Evolutionary conservation across 176 grass and related monocot species (phyloP), one percentile per base, ranked within the genome.

Genomic region (Carex cristatella): DNA sequence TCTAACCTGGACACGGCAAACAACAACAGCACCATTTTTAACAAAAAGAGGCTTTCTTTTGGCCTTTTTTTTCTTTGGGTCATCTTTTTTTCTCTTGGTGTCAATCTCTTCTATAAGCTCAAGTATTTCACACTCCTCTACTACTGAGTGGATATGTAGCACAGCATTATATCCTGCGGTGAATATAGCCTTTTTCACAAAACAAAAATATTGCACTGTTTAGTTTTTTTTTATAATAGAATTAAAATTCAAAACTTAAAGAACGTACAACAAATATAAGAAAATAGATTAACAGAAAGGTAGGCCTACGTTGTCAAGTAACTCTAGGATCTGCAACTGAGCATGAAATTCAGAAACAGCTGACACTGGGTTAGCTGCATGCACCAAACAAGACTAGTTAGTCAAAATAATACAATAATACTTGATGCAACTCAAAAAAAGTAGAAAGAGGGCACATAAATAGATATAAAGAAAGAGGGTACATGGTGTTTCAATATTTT

Each of bases 61-160:
- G 73, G 76, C 60, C 77, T 93, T 98, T 85, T 90, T 97, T 62
- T 91, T 94, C 86, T 93, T 98, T 7, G 88, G 85, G 65, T 94
- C 95, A 56, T 90, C 90, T 85, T 94, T 94, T 62, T 79, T 90
- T 88, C 88, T 94, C 86, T 91, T 94, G 70, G 88, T 94, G 27
- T 55, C 72, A 0, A 76, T 32, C 72, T 76, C 72, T 76, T 76
- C 72, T 94, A 98, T 94, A 71, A 98, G 91, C 40, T 98, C 95
- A 40, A 98, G 85, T 86, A 98, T 95, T 82, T 98, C 95, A 90
- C 93, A 93, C 81, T 98, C 95, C 83, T 98, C 95, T 16, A 98
- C 95, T 27, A 98, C 80, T 32, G 95, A 93, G 72, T 98, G 95
- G 82, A 98, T 95, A 87, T 98, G 95, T 84, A 98, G 74, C 63